Evolutionary conservation across 1,284 basidiomycete genomes (phyloP).

Genomic region (Stereum hirsutum): DNA sequence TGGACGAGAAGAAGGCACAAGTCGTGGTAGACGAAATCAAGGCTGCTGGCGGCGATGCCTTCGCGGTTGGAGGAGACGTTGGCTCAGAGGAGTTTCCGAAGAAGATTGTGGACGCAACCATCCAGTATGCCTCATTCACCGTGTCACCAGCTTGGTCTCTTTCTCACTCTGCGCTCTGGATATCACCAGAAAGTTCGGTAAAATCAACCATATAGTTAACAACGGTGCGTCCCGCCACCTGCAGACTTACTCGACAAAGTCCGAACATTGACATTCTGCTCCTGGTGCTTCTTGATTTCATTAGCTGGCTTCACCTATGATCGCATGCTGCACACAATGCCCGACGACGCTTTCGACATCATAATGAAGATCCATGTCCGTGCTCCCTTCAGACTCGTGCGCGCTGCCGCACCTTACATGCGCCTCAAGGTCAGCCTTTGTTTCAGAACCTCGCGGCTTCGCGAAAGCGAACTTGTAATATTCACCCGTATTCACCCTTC

Average conservation of each 20-base stretch:
- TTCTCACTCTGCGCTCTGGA: background rate
- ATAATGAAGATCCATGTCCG: slow-evolving; percentile 78
- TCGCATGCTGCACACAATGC: slow-evolving; percentile 83
- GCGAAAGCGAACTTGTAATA: background rate
- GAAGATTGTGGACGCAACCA: slow-evolving; percentile 67
- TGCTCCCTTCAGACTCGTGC: slow-evolving; percentile 79
- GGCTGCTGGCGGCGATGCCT: slow-evolving; percentile 60
- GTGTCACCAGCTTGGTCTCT: slow-evolving; percentile 8
- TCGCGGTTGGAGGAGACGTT: slow-evolving; percentile 69
- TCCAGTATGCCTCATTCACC: slow-evolving; percentile 55
- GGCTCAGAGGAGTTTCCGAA: slow-evolving; percentile 78
- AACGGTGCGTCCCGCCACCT: slow-evolving; percentile 40
- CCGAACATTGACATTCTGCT: slow-evolving; percentile 1
- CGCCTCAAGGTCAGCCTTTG: slow-evolving; percentile 56
- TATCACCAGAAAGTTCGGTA: slow-evolving; percentile 55
- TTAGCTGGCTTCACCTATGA: slow-evolving; percentile 83
- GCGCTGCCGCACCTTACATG: slow-evolving; percentile 80
- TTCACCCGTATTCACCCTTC: background rate
- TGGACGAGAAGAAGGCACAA: slow-evolving; percentile 58
- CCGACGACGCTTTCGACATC: slow-evolving; percentile 75
- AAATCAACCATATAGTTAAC: slow-evolving; percentile 83
- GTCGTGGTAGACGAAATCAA: slow-evolving; percentile 70
- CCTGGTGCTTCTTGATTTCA: background rate
- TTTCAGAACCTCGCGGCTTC: background rate
- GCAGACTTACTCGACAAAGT: slow-evolving; percentile 2